A percentile compares a stretch with the other conserved stretches of the same genome.
Evolutionary conservation across 2,329 filamentous ascomycete species (phyloP).

Genomic region (Penicillium corylophilum): DNA sequence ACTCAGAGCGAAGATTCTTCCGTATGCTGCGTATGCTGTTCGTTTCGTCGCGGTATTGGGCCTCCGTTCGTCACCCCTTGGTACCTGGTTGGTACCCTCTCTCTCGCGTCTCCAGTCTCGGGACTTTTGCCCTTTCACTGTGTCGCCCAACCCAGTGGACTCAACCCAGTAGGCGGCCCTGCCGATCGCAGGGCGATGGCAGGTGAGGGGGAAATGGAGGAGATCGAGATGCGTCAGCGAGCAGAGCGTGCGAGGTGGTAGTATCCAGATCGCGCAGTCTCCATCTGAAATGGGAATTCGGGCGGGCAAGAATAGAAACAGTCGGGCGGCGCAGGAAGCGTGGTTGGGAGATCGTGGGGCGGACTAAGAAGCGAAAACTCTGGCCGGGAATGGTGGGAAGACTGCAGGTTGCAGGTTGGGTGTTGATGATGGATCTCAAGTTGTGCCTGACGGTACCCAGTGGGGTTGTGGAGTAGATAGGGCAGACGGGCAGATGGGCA

Average conservation of each 20-base stretch:
- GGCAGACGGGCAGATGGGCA: slow-evolving; percentile 14
- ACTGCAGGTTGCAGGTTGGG: slow-evolving; percentile 26
- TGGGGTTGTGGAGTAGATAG: slow-evolving; percentile 14
- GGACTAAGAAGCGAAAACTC: slow-evolving; percentile 6
- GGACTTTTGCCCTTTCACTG: slow-evolving; percentile 5
- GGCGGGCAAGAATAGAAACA: slow-evolving; percentile 12
- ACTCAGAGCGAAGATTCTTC: slow-evolving; percentile 2
- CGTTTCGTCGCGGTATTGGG: not conserved
- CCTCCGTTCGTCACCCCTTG: not conserved
- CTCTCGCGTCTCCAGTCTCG: not conserved
- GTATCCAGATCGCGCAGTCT: slow-evolving; percentile 33
- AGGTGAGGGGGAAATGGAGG: slow-evolving; percentile 18
- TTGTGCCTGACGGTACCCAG: slow-evolving; percentile 25
- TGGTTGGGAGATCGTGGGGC: slow-evolving; percentile 19
- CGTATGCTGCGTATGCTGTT: not conserved
- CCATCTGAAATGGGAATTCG: slow-evolving; percentile 32
- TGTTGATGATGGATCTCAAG: slow-evolving; percentile 14
- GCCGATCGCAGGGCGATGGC: slow-evolving; percentile 34
- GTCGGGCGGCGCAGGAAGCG: slow-evolving; percentile 17
- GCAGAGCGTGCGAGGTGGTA: slow-evolving; percentile 26
- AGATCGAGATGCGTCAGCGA: slow-evolving; percentile 34
- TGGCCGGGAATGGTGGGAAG: slow-evolving; percentile 20
- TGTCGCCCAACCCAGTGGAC: slow-evolving; percentile 18
- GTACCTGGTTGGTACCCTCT: not conserved
- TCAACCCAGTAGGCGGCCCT: slow-evolving; percentile 20